Conservation (phyloP, 163 green algal species). For the Coccomyxa subellipsoidea region DNA sequence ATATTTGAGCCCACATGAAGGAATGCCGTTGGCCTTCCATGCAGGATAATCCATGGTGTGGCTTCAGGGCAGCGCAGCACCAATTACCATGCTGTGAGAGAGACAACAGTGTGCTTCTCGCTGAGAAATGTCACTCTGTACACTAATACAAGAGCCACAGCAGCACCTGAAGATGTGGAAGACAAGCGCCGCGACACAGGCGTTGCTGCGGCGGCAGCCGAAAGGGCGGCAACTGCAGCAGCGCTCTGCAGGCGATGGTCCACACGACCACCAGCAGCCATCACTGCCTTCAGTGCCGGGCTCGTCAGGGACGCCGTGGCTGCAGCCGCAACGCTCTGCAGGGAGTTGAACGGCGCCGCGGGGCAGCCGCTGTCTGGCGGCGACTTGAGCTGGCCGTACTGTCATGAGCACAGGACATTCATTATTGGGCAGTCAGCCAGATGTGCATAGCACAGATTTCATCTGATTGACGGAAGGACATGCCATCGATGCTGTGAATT, state of each 20-base stretch:
- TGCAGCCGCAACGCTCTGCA: neutral
- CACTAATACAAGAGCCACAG: neutral
- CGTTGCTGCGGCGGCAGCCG: neutral
- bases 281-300: neutral
- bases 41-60: neutral
- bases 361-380: neutral
- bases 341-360: neutral
- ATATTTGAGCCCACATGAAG: neutral
- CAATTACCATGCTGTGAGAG: too few relatives aligned
- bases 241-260: neutral
- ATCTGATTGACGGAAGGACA: neutral
- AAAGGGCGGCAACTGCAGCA: neutral
- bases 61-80: too few relatives aligned
- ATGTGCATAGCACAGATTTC: too few relatives aligned
- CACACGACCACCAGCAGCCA: neutral
- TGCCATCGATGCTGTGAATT: neutral
- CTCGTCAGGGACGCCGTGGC: neutral
- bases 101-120: too few relatives aligned
- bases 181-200: conserved; percentile 1
- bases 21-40: neutral
- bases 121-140: too few relatives aligned
- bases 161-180: neutral
- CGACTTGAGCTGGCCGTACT: neutral
- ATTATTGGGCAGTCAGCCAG: neutral
- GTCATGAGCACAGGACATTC: neutral